Base-by-base conservation (phyloP, 2,329 filamentous ascomycete species). In the Setomelanomma holmii region DNA sequence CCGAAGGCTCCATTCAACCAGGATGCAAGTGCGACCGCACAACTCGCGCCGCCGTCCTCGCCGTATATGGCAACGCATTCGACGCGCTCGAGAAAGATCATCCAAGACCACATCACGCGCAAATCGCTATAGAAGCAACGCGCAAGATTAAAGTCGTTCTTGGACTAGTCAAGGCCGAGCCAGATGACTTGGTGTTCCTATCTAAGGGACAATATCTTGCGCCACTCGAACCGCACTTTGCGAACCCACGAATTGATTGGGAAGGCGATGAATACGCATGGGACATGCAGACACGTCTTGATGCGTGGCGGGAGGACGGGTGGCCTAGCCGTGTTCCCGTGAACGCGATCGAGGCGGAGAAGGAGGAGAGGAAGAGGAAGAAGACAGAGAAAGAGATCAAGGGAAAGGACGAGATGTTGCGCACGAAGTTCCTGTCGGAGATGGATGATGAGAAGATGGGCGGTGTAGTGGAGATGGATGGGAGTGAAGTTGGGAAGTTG, bases 151-250 rank as follows among this genome's bases (percentile, higher is more conserved):
- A 39, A 2, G 53, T 48, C 1, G 55, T 64, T 4, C 36, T 66
- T 0, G 42, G 51, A 2, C 14, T 60, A 5, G 12, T 35, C 0
- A 5, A 8, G 5, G 56, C 55, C 8, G 27, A 49, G 8, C 55
- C 55, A 4, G 24, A 46, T 3, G 45, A 63, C 14, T 7, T 19
- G 0, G 56, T 59, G 1, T 64, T 63, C 35, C 23, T 16, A 4
- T 21, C 12, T 5, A 20, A 20, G 8, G 34, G 14, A 10, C 24
- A 50, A 6, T 35, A 53, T 2, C 49, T 64, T 3, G 17, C 5
- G 3, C 60, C 58, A 0, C 40, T 64, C 0, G 58, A 64, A 4
- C 61, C 60, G 1, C 48, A 58, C 20, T 66, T 59, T 16, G 61
- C 63, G 2, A 39, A 55, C 5, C 63, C 61, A 0, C 33, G 61